These are phyloP conservation scores for Pyrenochaeta sp. DNA, from an alignment of 2,329 filamentous ascomycete genomes.

Conservation along the genomic window DNA sequence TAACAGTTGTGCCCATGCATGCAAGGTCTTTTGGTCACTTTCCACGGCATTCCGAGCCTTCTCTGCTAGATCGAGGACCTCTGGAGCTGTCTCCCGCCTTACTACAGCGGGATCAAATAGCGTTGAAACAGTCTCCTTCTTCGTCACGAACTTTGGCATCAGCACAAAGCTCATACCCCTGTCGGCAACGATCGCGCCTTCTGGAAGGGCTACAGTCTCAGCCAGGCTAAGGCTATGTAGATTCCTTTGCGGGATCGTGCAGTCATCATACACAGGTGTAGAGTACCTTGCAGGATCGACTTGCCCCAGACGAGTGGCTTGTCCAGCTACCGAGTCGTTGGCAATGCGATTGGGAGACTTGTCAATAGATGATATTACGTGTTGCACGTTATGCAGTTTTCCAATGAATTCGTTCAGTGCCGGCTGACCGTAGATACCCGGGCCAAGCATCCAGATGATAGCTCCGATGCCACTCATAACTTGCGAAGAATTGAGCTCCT, in stretches of 20 bases:
- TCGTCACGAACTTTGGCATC: conserved; percentile 55
- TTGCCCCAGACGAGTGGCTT: conserved; percentile 73
- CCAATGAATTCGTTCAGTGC: conserved; percentile 75
- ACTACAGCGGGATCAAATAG: conserved; percentile 60
- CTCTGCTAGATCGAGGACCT: conserved; percentile 64
- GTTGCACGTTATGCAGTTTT: conserved; percentile 68
- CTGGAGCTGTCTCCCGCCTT: conserved; percentile 50
- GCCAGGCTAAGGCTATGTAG: conserved; percentile 12
- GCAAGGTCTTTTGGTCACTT: conserved; percentile 55
- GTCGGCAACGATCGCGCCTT: conserved; percentile 42
- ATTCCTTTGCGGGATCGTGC: conserved; percentile 51
- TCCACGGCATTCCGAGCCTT: conserved; percentile 49
- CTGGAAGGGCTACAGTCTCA: conserved; percentile 14
- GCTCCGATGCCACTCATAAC: conserved; percentile 73
- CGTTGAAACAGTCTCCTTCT: conserved; percentile 29
- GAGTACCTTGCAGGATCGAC: conserved; percentile 79
- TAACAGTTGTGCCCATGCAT: conserved; percentile 69
- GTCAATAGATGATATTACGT: conserved; percentile 80
- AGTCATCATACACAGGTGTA: conserved; percentile 72
- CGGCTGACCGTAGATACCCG: conserved; percentile 69
- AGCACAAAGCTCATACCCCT: conserved; percentile 55
- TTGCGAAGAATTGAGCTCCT: conserved; percentile 73
- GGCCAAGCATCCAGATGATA: conserved; percentile 84
- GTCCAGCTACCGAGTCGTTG: conserved; percentile 70
- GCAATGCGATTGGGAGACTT: conserved; percentile 78